Base-by-base conservation (phyloP, 371 early-diverging fungal species). In the Saksenaea vasiformis region DNA sequence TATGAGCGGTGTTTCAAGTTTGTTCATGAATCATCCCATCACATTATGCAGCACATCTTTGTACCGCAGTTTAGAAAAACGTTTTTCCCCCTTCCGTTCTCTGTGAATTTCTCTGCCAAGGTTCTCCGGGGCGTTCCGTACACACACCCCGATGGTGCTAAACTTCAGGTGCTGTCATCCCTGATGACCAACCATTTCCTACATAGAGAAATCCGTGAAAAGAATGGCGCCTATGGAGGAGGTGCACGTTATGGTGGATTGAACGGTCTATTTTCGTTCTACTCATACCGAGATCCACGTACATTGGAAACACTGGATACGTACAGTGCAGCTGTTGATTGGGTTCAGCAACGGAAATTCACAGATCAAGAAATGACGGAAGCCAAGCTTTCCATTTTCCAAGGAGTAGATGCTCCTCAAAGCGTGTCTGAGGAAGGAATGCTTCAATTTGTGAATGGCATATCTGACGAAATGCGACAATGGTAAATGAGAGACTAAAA, bases 141-240 rank as follows among this genome's bases (percentile, higher is more conserved):
- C 66, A 88, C 87, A 38, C 93, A 95, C 65, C 70, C 78, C 0
- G 97, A 96, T 72, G 87, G 92, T 13, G 85, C 92, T 27, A 84
- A 85, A 61, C 84, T 95, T 34, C 91, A 91, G 62, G 79, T 94
- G 5, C 73, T 96, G 5, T 89, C 93, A 0, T 91, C 91, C 4
- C 75, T 97, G 14, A 81, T 96, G 83, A 92, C 95, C 7, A 85
- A 85, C 66, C 84, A 92, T 61, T 95, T 84, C 76, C 77, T 97
- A 26, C 98, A 98, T 74, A 89, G 91, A 26, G 96, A 97, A 76
- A 91, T 98, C 44, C 90, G 98, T 66, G 98, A 98, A 72, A 95
- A 93, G 85, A 93, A 94, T 65, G 98, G 98, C 34, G 98, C 98
- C 7, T 98, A 98, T 75, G 97, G 97, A 15, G 97, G 94, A 19